Evolutionary conservation across 129 eudicot genomes (phyloP).

Genomic region (Artemisia annua): DNA sequence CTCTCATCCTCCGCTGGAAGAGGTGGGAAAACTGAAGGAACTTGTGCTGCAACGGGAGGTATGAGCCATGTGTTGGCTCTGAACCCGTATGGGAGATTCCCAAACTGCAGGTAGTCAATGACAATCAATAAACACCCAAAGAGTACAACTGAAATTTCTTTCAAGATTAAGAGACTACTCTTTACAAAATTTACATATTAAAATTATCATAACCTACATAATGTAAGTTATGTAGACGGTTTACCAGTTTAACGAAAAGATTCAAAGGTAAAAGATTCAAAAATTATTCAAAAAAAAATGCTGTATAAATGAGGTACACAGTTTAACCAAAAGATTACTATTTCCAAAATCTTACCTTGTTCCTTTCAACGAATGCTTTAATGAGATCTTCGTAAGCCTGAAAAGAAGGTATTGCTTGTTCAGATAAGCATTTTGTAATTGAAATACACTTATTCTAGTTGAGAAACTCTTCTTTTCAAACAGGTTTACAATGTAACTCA

Average conservation of each 20-base stretch:
- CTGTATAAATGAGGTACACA: not conserved
- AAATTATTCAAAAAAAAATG: not conserved
- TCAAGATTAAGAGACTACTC: not conserved
- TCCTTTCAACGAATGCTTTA: conserved; percentile 90
- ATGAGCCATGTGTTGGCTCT: conserved; percentile 99
- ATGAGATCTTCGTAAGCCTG: conserved; percentile 98
- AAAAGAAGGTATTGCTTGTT: conserved; percentile 19
- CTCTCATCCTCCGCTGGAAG: conserved; percentile 91
- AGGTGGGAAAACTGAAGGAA: conserved; percentile 75
- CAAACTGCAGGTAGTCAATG: conserved; percentile 64
- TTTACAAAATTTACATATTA: no score
- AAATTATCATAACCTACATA: no score
- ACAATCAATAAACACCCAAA: not conserved
- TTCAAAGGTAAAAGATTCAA: no score
- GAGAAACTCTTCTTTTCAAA: not conserved
- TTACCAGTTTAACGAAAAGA: no score
- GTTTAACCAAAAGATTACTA: not conserved
- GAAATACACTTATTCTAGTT: not conserved
- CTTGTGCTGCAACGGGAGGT: conserved; percentile 91
- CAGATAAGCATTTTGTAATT: not conserved
- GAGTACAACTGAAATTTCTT: not conserved
- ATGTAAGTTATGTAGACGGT: no score
- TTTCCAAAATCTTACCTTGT: conserved; percentile 57
- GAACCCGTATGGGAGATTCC: conserved; percentile 96
- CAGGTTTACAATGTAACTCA: no score